Evolutionary conservation across 371 early-diverging fungal species (phyloP), one percentile per base, ranked within the genome.

Genomic region (Cokeromyces recurvatus): DNA sequence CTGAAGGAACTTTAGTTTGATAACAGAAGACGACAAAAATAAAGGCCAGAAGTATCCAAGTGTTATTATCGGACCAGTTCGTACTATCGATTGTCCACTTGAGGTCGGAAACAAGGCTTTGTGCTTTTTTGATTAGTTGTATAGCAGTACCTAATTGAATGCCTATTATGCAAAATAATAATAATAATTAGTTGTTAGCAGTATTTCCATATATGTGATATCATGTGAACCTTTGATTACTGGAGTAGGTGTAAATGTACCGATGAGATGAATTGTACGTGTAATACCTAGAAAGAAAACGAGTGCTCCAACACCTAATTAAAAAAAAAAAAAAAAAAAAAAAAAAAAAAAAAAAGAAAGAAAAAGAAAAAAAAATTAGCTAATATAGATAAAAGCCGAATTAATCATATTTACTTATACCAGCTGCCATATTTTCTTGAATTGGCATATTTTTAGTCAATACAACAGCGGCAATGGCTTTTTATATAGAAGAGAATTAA

Each of bases 101-200:
- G 0, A 70, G 34, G 0, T 25, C 32, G 12, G 51, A 66, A 22
- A 81, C 68, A 32, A 87, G 59, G n/a, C 64, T 74, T 9, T 81
- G 74, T 4, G 90, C 92, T 55, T 87, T 88, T 51, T 74, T 78
- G 38, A 84, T 79, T 22, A 94, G 73, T 12, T 79, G 76, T 32
- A 91, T 60, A 25, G 89, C 90, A 4, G 94, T 85, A 24, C 92
- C 94, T 39, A 94, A 66, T 66, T 94, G 94, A 52, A 94, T 83
- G 3, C 70, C 69, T 72, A 43, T 10, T 29, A 39, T 9, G 10
- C 11, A 22, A 37, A 5, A 29, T 11, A n/a, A 6, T 23, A 45
- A 31, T 32, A 23, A 54, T 34, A 38, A 31, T 31, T n/a, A n/a
- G n/a, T n/a, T n/a, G n/a, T n/a, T n/a, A n/a, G n/a, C n/a, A n/a